Base-by-base conservation (phyloP, 2,329 filamentous ascomycete species). In the Phyllosticta capitalensis region DNA sequence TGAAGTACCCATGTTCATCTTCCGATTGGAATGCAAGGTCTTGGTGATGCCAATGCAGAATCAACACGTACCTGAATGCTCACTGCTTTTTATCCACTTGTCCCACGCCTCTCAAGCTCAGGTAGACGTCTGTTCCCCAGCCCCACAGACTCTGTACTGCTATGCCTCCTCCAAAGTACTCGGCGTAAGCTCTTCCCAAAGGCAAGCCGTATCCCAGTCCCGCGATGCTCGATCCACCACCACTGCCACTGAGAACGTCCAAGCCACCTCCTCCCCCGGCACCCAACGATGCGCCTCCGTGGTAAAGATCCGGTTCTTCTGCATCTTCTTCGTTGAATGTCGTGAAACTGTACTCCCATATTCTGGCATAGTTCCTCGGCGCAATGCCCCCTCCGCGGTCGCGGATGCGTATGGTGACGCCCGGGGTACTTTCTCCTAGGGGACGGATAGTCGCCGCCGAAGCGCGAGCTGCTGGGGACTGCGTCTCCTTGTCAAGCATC, bases 341-440 rank as follows among this genome's bases (percentile, higher is more conserved):
- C 20, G 92, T 96, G 72, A 96, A 99, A 63, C 89, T 94, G 72
- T 97, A 99, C 6, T 91, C 92, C 92, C 94, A 99, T 61, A 99
- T 92, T 65, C 92, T 87, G 4, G 87, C 85, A 33, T 94, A 76
- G 26, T 94, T 86, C 17, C 92, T 89, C 0, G 92, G 89, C 0
- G 85, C 83, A 59, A 99, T 97, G 38, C 94, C 94, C 50, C 92
- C 92, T 55, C 94, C 94, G n/a, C 91, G 86, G 71, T 99, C 94
- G 9, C 94, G 86, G 65, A 99, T 96, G 22, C 94, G 85, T 66
- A 99, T 95, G 0, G 94, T 97, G 12, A 99, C 90, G 45, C 91
- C 92, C 0, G 92, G 90, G 0, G 81, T 82, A 3, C 86, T 71
- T 52, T 75, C 71, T 22, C 75, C 74, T 12, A 79, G 70, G 1